These are phyloP conservation scores for Saturnispora besseyi DNA, from an alignment of 805 yeast genomes.

Conservation along the genomic window DNA sequence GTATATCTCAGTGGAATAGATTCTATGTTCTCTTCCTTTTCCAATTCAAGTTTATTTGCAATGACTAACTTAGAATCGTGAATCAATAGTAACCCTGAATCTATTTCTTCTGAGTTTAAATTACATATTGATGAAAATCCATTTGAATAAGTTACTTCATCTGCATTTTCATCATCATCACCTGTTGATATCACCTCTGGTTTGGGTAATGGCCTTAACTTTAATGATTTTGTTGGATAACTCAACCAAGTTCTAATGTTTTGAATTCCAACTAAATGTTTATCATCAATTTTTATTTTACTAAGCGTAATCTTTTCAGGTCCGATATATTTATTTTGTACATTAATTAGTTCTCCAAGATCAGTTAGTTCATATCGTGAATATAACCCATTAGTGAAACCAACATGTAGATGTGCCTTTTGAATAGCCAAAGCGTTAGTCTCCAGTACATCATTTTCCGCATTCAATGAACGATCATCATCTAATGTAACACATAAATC, in stretches of 20 bases:
- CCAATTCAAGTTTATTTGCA: conserved; percentile 28
- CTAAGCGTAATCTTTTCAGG: conserved; percentile 50
- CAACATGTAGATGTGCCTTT: conserved; percentile 52
- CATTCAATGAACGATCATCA: conserved; percentile 23
- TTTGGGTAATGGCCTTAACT: conserved; percentile 39
- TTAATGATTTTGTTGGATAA: conserved; percentile 27
- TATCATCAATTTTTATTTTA: conserved; percentile 24
- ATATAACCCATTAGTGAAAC: conserved; percentile 78
- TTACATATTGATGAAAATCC: conserved; percentile 34
- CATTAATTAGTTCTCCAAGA: conserved; percentile 55
- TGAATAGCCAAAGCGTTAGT: neutral
- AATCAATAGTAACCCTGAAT: conserved; percentile 57
- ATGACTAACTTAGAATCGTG: conserved; percentile 44
- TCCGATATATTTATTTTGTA: conserved; percentile 68
- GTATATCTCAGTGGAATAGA: conserved; percentile 39
- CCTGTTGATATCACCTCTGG: conserved; percentile 33
- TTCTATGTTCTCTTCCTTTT: conserved; percentile 26
- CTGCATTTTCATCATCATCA: conserved; percentile 6
- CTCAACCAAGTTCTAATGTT: conserved; percentile 53
- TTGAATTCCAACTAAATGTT: conserved; percentile 36
- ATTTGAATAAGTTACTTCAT: neutral
- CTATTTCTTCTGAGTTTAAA: conserved; percentile 55
- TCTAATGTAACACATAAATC: conserved; percentile 18
- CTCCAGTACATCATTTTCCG: conserved; percentile 11
- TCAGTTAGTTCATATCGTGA: conserved; percentile 51